Evolutionary conservation across 2,329 filamentous ascomycete genomes (phyloP).

Genomic region (Colletotrichum tanaceti): DNA sequence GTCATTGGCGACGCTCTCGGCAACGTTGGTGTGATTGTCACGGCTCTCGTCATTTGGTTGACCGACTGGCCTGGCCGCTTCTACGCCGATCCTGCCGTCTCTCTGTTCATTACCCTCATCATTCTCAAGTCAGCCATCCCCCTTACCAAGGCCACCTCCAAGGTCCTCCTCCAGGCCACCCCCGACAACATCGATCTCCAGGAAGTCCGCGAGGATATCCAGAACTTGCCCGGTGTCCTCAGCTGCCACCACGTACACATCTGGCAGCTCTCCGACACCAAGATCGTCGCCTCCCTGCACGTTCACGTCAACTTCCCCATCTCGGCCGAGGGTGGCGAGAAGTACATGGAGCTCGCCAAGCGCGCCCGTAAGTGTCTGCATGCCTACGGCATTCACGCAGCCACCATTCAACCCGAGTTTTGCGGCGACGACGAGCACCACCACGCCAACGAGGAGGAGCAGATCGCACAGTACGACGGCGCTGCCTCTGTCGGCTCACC

Average conservation of each 20-base stretch:
- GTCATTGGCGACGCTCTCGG: constrained; percentile 86
- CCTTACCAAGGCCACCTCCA: constrained; percentile 81
- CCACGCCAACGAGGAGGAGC: constrained; percentile 47
- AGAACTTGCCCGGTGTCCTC: constrained; percentile 83
- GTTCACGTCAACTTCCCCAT: constrained; percentile 93
- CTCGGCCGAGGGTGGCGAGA: constrained; percentile 78
- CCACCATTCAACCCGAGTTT: constrained; percentile 96
- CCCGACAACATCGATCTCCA: constrained; percentile 88
- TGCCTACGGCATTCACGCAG: constrained; percentile 94
- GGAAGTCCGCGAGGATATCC: constrained; percentile 92
- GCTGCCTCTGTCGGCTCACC: constrained; percentile 43
- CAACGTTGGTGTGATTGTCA: constrained; percentile 86
- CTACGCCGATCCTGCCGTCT: constrained; percentile 93
- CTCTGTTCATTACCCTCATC: constrained; percentile 89
- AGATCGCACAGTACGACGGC: constrained; percentile 50
- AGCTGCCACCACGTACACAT: constrained; percentile 97
- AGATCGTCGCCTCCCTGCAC: constrained; percentile 92
- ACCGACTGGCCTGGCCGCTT: constrained; percentile 83
- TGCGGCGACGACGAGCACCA: constrained; percentile 63
- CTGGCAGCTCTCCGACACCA: constrained; percentile 96
- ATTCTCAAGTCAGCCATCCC: constrained; percentile 81
- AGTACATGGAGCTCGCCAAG: constrained; percentile 91
- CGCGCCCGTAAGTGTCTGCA: constrained; percentile 90
- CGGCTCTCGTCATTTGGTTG: constrained; percentile 91
- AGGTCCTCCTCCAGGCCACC: constrained; percentile 93